Base-by-base conservation (phyloP, 345 rosid genomes). In the Draba incana region DNA sequence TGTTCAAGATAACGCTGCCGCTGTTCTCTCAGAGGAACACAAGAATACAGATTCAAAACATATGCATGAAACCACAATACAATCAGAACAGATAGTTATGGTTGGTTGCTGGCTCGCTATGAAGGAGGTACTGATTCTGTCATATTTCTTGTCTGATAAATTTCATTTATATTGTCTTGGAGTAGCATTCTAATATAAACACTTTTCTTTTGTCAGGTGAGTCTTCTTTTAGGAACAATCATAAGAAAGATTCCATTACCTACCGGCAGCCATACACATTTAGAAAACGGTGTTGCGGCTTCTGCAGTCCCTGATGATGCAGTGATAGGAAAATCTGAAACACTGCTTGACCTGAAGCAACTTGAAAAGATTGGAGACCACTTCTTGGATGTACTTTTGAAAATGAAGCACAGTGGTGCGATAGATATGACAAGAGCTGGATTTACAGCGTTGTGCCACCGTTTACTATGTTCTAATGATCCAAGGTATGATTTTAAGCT, bases 371-470 rank as follows among this genome's bases (percentile, higher is more conserved):
- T 93, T 72, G 96, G 98, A 58, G 83, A 79, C 81, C 97, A 93
- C 81, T 93, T 93, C 81, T 66, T 93, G 87, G 94, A 93, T 84
- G 97, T 93, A 58, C 94, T 90, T 74, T 63, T 93, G 69, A 90
- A 87, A 81, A 93, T 90, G 97, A 93, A 93, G 85, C 98, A 93
- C 75, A 90, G 83, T 74, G 97, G 98, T 74, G 98, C 98, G 25
- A 88, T 93, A 78, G 98, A 93, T 79, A 93, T 87, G 89, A 93
- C 97, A 50, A 85, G 98, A 78, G 97, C 96, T 81, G 97, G 98
- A 48, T 93, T 93, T 74, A 84, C 98, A 37, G 97, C 97, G 60
- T 87, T 90, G 70, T 93, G 98, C 86, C 90, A 93, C 79, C 94
- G 97, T 63, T 80, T 90, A 52, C 88, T 93, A 52, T 93, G 97